These are phyloP conservation scores for Aegilops speltoides DNA, from an alignment of 176 grass and related monocot genomes.

Conservation along the genomic window DNA sequence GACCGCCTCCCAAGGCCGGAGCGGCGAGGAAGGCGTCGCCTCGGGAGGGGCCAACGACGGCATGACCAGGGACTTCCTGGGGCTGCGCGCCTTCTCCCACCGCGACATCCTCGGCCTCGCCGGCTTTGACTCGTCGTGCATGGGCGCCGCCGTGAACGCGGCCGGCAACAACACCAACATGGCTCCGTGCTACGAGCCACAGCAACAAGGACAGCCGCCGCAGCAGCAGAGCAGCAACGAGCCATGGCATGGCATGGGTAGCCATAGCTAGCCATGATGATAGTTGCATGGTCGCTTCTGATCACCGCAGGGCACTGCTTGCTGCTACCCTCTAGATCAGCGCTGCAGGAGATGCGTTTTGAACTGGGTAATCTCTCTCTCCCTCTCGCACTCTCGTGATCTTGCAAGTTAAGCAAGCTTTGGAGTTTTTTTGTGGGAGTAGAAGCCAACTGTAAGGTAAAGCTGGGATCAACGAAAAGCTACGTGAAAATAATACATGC, in stretches of 20 bases:
- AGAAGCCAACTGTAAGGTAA: slow-evolving; percentile 51
- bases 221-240: slow-evolving; percentile 38
- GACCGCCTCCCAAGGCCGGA: slow-evolving; percentile 29
- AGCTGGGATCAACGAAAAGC: slow-evolving; percentile 29
- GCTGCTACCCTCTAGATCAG: not conserved
- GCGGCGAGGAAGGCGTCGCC: slow-evolving; percentile 16
- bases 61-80: slow-evolving; percentile 92
- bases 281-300: not conserved
- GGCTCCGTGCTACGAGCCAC: slow-evolving; percentile 34
- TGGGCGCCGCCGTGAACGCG: slow-evolving; percentile 30
- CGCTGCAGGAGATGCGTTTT: slow-evolving; percentile 16
- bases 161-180: slow-evolving; percentile 19
- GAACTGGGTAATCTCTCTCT: slow-evolving; percentile 11
- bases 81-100: slow-evolving; percentile 76
- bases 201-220: not conserved
- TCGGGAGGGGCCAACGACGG: slow-evolving; percentile 28
- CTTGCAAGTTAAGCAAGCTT: not conserved
- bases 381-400: slow-evolving; percentile 16
- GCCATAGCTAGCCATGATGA: slow-evolving; percentile 28
- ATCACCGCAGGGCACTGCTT: slow-evolving; percentile 14
- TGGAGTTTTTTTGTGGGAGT: slow-evolving; percentile 1
- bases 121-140: slow-evolving; percentile 64
- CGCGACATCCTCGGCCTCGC: slow-evolving; percentile 71
- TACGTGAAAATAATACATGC: slow-evolving; percentile 40
- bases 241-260: slow-evolving; percentile 46